phyloP scores from a whole-genome alignment of 192 early-diverging fungal genomes.

The Phycomyces blakesleeanus region DNA sequence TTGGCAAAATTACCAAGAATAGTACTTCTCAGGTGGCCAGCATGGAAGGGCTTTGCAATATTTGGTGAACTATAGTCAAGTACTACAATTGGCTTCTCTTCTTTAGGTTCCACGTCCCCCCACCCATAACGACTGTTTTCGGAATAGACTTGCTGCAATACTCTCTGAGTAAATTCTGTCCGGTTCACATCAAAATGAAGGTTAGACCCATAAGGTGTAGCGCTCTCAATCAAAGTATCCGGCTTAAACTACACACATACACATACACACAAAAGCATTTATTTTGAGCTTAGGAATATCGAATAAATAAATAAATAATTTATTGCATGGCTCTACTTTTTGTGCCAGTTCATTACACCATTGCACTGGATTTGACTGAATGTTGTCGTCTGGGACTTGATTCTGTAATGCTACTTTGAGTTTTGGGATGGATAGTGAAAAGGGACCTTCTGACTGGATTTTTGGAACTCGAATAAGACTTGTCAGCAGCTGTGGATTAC shows the following conservation, averaged over 20 bases:
- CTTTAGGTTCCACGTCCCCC: slow-evolving; percentile 35
- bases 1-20: slow-evolving; percentile 92
- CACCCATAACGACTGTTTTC: slow-evolving; percentile 52
- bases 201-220: slow-evolving; percentile 53
- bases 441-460: slow-evolving; percentile 1
- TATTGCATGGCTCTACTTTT: background rate
- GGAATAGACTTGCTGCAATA: slow-evolving; percentile 48
- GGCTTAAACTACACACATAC: slow-evolving; percentile 37
- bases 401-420: background rate
- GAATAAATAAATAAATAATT: background rate
- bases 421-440: slow-evolving; percentile 4
- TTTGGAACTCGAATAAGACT: slow-evolving; percentile 3
- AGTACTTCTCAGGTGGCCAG: slow-evolving; percentile 92
- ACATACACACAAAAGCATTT: background rate
- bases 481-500: background rate
- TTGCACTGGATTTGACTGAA: background rate
- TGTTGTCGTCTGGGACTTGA: background rate
- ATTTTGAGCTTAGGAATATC: background rate
- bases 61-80: slow-evolving; percentile 95
- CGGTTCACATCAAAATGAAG: slow-evolving; percentile 64
- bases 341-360: background rate
- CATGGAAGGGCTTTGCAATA: slow-evolving; percentile 97
- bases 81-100: slow-evolving; percentile 51
- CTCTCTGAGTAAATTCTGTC: slow-evolving; percentile 37
- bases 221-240: slow-evolving; percentile 43